phyloP scores from a whole-genome alignment of 2,329 filamentous ascomycete species.

The Cladosporium sp. region DNA sequence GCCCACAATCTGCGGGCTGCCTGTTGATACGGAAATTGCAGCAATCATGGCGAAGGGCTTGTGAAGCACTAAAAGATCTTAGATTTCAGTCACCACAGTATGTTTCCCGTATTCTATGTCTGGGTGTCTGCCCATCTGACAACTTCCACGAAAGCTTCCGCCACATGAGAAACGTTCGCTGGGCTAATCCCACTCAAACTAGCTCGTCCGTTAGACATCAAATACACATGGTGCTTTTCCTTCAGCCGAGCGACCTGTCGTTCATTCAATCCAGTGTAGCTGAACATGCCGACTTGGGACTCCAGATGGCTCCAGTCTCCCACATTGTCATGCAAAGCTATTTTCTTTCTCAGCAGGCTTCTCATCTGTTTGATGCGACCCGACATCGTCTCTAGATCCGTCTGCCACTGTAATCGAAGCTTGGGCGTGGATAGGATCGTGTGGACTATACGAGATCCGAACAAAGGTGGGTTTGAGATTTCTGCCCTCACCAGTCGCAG shows the following conservation, averaged over 20 bases:
- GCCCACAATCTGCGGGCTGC: too few relatives aligned
- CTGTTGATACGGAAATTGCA: too few relatives aligned
- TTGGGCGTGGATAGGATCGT: conserved; percentile 70
- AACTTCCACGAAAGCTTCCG: conserved; percentile 75
- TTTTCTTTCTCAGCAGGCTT: conserved; percentile 64
- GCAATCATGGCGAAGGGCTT: too few relatives aligned
- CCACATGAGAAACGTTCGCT: conserved; percentile 82
- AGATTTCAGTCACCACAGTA: too few relatives aligned
- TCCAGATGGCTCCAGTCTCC: conserved; percentile 93
- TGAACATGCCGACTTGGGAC: conserved; percentile 95
- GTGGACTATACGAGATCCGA: conserved; percentile 79
- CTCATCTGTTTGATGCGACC: conserved; percentile 88
- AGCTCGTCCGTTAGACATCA: conserved; percentile 88
- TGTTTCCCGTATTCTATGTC: too few relatives aligned
- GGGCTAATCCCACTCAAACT: conserved; percentile 92
- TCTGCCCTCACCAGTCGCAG: conserved; percentile 87
- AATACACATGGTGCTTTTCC: conserved; percentile 92
- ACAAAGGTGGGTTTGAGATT: conserved; percentile 88
- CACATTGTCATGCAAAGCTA: conserved; percentile 76
- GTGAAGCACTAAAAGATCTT: too few relatives aligned
- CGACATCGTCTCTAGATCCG: conserved; percentile 82
- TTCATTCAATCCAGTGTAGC: conserved; percentile 83
- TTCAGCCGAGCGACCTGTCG: conserved; percentile 84
- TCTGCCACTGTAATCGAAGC: conserved; percentile 82
- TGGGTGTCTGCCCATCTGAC: conserved; percentile 39